Evolutionary conservation across 176 grass and related monocot species (phyloP), one percentile per base, ranked within the genome.

Genomic region (Ensete ventricosum): DNA sequence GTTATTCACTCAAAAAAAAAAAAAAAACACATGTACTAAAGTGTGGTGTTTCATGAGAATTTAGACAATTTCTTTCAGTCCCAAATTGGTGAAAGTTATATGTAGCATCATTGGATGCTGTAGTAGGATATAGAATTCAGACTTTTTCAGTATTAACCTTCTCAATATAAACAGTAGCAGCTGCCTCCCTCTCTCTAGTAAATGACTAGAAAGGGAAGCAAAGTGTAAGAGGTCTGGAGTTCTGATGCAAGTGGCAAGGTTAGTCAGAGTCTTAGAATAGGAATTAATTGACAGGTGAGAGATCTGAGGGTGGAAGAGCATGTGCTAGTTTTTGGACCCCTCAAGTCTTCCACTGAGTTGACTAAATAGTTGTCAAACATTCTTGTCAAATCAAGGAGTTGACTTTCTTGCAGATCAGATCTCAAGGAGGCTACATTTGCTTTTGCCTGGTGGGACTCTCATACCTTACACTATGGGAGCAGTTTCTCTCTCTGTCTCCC

Each of bases 371-470:
- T 43, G 34, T 43, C 34, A 43, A 26, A 73, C 19, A 73, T 50
- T 73, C 71, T 24, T 53, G 50, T 73, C 71, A 73, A 54, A 73
- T 73, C 71, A 73, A 53, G 50, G 22, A 52, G 71, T 55, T 73
- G 71, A 73, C 71, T 14, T 14, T n/a, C 9, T 19, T 60, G 8
- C 57, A n/a, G 57, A 1, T 19, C n/a, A 14, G 0, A 60, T 60
- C 16, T 19, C 57, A 60, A 43, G 17, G 16, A 60, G 57, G 57
- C n/a, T 14, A 60, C n/a, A 60, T 60, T 17, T 60, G 57, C 57
- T 60, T 60, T 60, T 60, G 57, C n/a, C n/a, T n/a, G 57, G 57
- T 60, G 57, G 57, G 57, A 2, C 57, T 60, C 5, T 60, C 57
- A 60, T 60, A n/a, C 57, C 57, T n/a, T 20, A 60, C 57, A 60